These are phyloP conservation scores for Fusarium azukiicola DNA, from an alignment of 2,329 filamentous ascomycete genomes.

Conservation along the genomic window DNA sequence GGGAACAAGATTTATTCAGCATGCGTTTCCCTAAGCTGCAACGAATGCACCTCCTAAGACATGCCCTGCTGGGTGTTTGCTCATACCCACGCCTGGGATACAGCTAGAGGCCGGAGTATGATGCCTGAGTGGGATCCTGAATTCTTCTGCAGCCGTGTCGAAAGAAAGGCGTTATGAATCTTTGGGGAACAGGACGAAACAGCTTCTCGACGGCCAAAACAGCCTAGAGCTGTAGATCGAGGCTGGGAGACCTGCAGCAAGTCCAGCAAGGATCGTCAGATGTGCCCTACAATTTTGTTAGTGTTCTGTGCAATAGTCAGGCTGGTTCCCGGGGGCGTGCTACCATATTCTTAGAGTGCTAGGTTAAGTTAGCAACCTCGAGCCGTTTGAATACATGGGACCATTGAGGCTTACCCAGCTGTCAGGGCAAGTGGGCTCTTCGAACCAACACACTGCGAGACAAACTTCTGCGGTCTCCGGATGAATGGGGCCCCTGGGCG, in stretches of 20 bases:
- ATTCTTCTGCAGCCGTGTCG: too few species aligned
- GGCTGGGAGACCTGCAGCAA: constrained; percentile 25
- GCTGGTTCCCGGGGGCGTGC: accelerated
- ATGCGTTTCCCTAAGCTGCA: too few species aligned
- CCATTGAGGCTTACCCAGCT: constrained; percentile 30
- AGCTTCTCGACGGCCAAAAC: background rate
- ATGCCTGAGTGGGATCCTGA: background rate
- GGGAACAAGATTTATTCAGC: too few species aligned
- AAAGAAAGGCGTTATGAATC: background rate
- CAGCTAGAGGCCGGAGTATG: background rate
- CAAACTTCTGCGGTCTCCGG: constrained; percentile 1
- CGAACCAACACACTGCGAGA: constrained; percentile 18
- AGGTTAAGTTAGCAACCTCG: background rate
- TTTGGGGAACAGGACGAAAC: background rate
- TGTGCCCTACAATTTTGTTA: constrained; percentile 26
- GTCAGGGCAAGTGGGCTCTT: constrained; percentile 17
- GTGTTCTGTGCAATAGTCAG: background rate
- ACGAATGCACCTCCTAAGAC: too few species aligned
- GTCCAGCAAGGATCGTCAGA: constrained; percentile 31
- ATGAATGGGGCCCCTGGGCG: background rate
- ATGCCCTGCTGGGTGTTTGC: too few species aligned
- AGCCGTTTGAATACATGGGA: accelerated
- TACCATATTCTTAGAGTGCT: constrained; percentile 37
- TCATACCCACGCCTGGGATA: too few species aligned
- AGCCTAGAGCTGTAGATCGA: constrained; percentile 12